Evolutionary conservation across 805 yeast species (phyloP), one percentile per base, ranked within the genome.

Genomic region (Candida vaughaniae): DNA sequence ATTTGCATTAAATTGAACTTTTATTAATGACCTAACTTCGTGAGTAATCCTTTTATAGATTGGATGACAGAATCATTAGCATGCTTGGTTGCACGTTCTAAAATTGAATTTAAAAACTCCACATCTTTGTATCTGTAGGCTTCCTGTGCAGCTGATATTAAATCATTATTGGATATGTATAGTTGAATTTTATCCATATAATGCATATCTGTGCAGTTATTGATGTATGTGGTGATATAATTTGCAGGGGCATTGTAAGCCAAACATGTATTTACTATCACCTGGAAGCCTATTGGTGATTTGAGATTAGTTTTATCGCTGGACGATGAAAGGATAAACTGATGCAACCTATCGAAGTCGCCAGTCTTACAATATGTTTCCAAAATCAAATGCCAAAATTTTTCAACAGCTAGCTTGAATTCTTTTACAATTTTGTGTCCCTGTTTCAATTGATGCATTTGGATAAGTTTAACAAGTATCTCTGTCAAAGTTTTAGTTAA

Each of bases 231-330:
- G 0, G 80, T 70, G 1, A 91, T 86, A 33, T 80, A 80, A 16
- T 75, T 63, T 25, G 68, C 60, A 22, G 82, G 81, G 0, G 80
- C 85, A 3, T 72, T 65, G 37, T 66, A 68, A 4, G 49, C 51
- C 27, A 74, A 49, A 25, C 82, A 71, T 25, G 76, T 73, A 11
- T 71, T 64, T 38, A 69, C 84, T 45, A 88, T 80, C 0, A 83
- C 80, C 42, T 69, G 71, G 41, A 81, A 82, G 0, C 91, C 89
- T 28, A 88, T 84, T 0, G 86, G 84, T 0, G 93, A 77, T 43
- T 77, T 81, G 19, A 51, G 42, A 30, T 64, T 68, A 1, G 59
- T 53, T 11, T 48, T 38, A 20, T 43, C 41, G 28, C 33, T 39
- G 9, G 43, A 45, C 10, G 46, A 27, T 10, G 52, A 49, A 19